Evolutionary conservation across 2,329 filamentous ascomycete species (phyloP).

Genomic region (Lachnellula arida): DNA sequence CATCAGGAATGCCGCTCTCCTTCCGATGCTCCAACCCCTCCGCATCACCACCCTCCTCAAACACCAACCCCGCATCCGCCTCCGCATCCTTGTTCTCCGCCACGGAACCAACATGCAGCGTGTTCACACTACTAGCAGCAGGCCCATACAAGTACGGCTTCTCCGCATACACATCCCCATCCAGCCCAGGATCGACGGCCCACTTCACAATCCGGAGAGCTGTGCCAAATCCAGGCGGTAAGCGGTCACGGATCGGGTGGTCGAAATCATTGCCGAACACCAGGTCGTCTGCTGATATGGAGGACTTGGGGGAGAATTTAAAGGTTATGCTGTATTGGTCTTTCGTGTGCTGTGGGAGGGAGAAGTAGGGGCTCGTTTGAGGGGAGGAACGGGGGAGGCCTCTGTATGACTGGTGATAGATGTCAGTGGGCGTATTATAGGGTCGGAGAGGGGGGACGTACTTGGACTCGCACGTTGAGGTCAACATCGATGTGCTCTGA

Average conservation of each 20-base stretch:
- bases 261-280: conserved; percentile 97
- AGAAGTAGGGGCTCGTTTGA: conserved; percentile 72
- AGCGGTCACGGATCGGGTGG: conserved; percentile 75
- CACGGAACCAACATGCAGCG: conserved; percentile 57
- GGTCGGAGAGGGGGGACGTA: conserved; percentile 42
- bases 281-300: conserved; percentile 48
- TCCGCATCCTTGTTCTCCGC: conserved; percentile 37
- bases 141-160: conserved; percentile 82
- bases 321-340: conserved; percentile 87
- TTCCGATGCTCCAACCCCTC: conserved; percentile 38
- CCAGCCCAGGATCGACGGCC: conserved; percentile 86
- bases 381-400: conserved; percentile 72
- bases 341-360: conserved; percentile 59
- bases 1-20: conserved; percentile 37
- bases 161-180: conserved; percentile 86
- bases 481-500: conserved; percentile 60
- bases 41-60: conserved; percentile 38
- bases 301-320: conserved; percentile 64
- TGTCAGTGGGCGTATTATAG: not conserved
- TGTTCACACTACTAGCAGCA: conserved; percentile 74
- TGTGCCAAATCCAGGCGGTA: conserved; percentile 82
- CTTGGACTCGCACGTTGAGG: conserved; percentile 69
- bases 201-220: conserved; percentile 83
- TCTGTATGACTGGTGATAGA: conserved; percentile 40
- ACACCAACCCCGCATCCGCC: conserved; percentile 27